phyloP scores from a whole-genome alignment of 2,329 filamentous ascomycete genomes.

The Penicillium sp. region DNA sequence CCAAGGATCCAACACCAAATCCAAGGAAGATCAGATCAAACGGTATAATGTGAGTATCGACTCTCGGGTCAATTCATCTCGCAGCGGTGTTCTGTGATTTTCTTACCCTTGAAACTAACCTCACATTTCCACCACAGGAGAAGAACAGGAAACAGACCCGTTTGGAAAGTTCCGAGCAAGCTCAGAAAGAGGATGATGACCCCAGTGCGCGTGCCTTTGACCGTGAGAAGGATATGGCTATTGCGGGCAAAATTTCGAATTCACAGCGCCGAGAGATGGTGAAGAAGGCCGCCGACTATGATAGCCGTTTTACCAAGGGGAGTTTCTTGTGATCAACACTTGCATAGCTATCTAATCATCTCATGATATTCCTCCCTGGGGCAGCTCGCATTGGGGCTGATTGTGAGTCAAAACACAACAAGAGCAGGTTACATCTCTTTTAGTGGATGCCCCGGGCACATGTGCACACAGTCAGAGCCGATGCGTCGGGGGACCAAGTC shows the following conservation, averaged over 20 bases:
- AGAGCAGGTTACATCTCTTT: no score
- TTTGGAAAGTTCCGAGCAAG: conserved; percentile 51
- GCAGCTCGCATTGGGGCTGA: no score
- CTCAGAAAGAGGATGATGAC: conserved; percentile 76
- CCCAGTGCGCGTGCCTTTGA: conserved; percentile 88
- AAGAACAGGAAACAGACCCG: conserved; percentile 54
- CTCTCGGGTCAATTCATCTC: not conserved
- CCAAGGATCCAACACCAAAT: conserved; percentile 2
- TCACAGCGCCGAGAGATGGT: conserved; percentile 77
- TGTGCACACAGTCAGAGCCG: no score
- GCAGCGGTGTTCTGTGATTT: no score
- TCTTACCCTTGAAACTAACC: not conserved
- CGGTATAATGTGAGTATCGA: conserved; percentile 58
- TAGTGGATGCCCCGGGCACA: no score
- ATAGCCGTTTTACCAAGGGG: conserved; percentile 77
- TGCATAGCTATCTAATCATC: no score
- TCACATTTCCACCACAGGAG: conserved; percentile 12
- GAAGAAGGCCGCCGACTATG: conserved; percentile 77
- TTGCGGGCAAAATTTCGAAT: conserved; percentile 70
- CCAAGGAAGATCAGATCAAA: conserved; percentile 49
- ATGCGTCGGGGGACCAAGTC: no score
- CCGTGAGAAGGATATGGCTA: conserved; percentile 88
- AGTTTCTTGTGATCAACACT: conserved; percentile 48
- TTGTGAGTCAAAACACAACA: no score
- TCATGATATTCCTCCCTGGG: no score